Percentiles rank a stretch among this genome's conserved stretches.
Conservation (phyloP, 768 basidiomycete species). For the Pleurotus giganteus region DNA sequence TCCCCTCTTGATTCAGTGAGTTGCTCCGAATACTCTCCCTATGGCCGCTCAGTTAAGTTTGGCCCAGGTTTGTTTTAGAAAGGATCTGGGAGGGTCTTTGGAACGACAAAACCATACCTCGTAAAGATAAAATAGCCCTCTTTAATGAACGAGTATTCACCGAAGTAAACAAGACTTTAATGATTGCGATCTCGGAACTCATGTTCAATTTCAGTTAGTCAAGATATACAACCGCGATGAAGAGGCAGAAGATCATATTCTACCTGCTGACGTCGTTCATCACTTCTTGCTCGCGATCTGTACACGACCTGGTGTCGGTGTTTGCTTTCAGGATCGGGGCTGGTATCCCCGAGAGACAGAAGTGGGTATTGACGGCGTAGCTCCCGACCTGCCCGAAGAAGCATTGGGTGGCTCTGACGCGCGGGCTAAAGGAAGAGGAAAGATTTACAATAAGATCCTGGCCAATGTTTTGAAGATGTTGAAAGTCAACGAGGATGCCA, state of each 20-base stretch:
- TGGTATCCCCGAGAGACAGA: slow-evolving; percentile 82
- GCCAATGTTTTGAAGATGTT: slow-evolving; percentile 68
- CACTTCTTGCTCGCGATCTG: slow-evolving; percentile 87
- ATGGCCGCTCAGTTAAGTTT: no score
- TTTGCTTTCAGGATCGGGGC: slow-evolving; percentile 87
- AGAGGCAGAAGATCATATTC: slow-evolving; percentile 47
- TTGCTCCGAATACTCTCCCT: no score
- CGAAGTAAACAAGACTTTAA: slow-evolving; percentile 45
- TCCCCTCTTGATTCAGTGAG: slow-evolving; percentile 1
- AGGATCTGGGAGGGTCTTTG: slow-evolving; percentile 75
- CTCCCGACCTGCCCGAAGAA: slow-evolving; percentile 21
- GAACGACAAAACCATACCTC: slow-evolving; percentile 69
- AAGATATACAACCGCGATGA: slow-evolving; percentile 70
- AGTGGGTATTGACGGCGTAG: slow-evolving; percentile 1
- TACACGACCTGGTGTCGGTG: slow-evolving; percentile 74
- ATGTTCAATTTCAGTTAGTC: slow-evolving; percentile 44
- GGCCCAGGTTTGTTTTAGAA: slow-evolving; percentile 51
- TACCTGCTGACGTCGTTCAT: slow-evolving; percentile 78
- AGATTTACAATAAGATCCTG: slow-evolving; percentile 81
- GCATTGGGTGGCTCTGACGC: slow-evolving; percentile 37
- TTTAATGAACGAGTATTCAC: slow-evolving; percentile 67
- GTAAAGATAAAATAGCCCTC: slow-evolving; percentile 66
- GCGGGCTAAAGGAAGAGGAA: slow-evolving; percentile 34
- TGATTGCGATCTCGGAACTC: neutral
- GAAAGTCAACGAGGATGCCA: slow-evolving; percentile 85